Evolutionary conservation across 768 basidiomycete species (phyloP), one percentile per base, ranked within the genome.

Genomic region (Galerina sulciceps): DNA sequence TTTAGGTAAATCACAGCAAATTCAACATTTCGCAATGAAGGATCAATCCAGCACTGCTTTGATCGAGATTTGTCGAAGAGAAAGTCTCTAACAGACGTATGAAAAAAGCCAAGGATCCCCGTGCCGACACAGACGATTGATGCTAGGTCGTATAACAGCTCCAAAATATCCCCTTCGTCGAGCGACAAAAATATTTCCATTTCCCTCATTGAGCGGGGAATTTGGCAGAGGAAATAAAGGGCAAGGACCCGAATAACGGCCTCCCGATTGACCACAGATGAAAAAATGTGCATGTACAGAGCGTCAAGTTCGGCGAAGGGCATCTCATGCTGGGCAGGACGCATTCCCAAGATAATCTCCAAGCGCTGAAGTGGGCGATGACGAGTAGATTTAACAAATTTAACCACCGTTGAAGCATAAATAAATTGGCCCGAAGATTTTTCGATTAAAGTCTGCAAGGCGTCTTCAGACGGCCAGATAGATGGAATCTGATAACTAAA

Each of bases 371-470:
- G 9, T 2, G 61, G 61, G 26, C 18, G 15, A 40, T 40, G 15
- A 11, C 56, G 51, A 6, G 26, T 43, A 11, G 40, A 44, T 18
- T 52, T 22, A 14, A 61, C 22, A 23, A 41, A 64, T 26, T 47
- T 53, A 23, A 64, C 34, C 1, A 53, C 59, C 3, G 54, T 57
- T 3, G 63, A 35, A 1, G 63, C 57, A 11, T 64, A 64, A 43
- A 61, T 56, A 20, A 64, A 61, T n/a, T 64, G 63, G 0, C 57
- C 60, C 1, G 63, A 64, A 3, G 63, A 59, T n/a, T 56, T 64
- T 4, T 31, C 10, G 1, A 64, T 53, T 6, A 64, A 35, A 1
- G 11, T 8, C 6, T 57, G 10, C 1, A 64, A 22, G 1, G 26
- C 23, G 3, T 20, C 37, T 1, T 36, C 13, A 5, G 14, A 2